Evolutionary conservation across 2,329 filamentous ascomycete genomes (phyloP), one percentile per base, ranked within the genome.

Genomic region (Xylariaceae sp.): DNA sequence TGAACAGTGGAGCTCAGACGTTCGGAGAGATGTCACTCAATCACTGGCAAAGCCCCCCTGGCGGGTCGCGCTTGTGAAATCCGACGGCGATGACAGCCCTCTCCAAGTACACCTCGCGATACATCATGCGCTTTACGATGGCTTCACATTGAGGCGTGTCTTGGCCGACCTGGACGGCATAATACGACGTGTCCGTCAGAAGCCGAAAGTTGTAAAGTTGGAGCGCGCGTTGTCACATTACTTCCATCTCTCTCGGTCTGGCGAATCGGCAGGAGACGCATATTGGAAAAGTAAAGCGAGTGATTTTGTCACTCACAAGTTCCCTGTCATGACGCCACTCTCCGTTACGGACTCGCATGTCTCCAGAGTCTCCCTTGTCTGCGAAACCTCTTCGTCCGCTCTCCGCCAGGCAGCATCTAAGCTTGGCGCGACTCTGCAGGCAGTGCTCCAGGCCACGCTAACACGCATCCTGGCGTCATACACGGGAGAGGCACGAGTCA

Each of bases 121-220:
- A 3, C 83, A 94, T 47, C 89, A 96, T 62, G 85, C 85, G 1
- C 66, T 96, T 0, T 96, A 94, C 50, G 89, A 96, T 64, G 89
- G 88, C 0, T 71, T 78, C 28, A 88, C 87, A 7, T 64, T 96
- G 9, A 67, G 75, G 3, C 54, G 69, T 1, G 70, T 96, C 1
- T 61, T 95, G 2, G 54, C 66, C 0, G 76, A 83, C 49, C 66
- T 94, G 9, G 47, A 52, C 1, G 34, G 32, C 1, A 23, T 57
- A 5, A 27, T 24, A 24, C 21, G 21, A 11, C 21, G 11, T 11
- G 11, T 70, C 4, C 37, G 48, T 3, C 52, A 52, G 4, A 35
- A 50, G 1, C 12, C 23, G 3, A n/a, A 36, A 9, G 30, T 36
- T 4, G 27, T 36, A 1, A 31, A 41, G 1, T 55, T 71, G 14